A percentile compares a stretch with the other conserved stretches of the same genome.
Evolutionary conservation across 345 rosid species (phyloP).

Genomic region (Aquilaria sinensis): DNA sequence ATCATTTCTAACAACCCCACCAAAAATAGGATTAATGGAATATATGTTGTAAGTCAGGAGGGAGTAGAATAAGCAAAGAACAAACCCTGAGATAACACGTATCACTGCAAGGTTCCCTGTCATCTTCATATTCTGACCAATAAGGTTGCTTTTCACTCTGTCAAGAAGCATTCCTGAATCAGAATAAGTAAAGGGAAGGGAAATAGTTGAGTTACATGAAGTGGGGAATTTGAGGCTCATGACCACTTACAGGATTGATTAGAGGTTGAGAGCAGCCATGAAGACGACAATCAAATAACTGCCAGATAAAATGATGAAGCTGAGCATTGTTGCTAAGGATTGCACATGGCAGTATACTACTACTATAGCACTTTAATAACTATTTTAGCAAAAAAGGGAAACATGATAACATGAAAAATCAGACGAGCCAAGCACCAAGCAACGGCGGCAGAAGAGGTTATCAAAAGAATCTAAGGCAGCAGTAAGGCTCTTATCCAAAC

Average conservation of each 20-base stretch:
- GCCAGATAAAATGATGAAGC: constrained; percentile 25
- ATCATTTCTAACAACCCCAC: too few relatives aligned
- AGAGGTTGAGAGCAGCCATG: constrained; percentile 96
- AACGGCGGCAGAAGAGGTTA: constrained; percentile 97
- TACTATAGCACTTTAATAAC: not conserved
- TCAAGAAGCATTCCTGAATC: constrained; percentile 26
- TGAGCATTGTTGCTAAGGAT: constrained; percentile 15
- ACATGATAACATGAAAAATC: not conserved
- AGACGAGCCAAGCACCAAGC: constrained; percentile 56
- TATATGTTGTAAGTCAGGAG: not conserved
- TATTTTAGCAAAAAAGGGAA: not conserved
- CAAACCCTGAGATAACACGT: constrained; percentile 76
- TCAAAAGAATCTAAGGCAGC: constrained; percentile 98
- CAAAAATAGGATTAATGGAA: too few relatives aligned
- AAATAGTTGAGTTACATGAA: constrained; percentile 2
- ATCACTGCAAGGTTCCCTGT: constrained; percentile 78
- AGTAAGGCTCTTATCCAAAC: constrained; percentile 70
- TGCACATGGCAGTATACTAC: constrained; percentile 11
- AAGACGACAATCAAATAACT: constrained; percentile 97
- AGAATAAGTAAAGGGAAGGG: constrained; percentile 14
- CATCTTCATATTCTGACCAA: constrained; percentile 81
- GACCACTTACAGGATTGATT: constrained; percentile 70
- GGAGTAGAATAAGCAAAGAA: constrained; percentile 18
- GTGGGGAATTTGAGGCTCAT: constrained; percentile 1
- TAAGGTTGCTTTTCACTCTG: constrained; percentile 87